A percentile compares a stretch with the other conserved stretches of the same genome.
Evolutionary conservation across 345 rosid species (phyloP).

Genomic region (Populus simonii): DNA sequence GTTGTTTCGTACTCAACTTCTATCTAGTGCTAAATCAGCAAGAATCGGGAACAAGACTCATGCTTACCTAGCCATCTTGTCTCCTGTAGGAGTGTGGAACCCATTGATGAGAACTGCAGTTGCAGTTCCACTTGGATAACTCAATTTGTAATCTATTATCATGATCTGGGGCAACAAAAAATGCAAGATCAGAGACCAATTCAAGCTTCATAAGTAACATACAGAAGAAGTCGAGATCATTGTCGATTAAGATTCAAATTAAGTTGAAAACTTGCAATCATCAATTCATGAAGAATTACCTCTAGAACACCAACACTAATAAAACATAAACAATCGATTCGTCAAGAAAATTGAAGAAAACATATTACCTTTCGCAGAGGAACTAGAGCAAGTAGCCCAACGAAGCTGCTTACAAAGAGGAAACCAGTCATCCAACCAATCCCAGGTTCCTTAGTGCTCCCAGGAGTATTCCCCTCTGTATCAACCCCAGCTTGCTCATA

Average conservation of each 20-base stretch:
- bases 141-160: slow-evolving; percentile 77
- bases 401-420: slow-evolving; percentile 69
- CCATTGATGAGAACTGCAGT: slow-evolving; percentile 87
- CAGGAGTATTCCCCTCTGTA: slow-evolving; percentile 62
- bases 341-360: not conserved
- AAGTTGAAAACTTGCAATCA: not conserved
- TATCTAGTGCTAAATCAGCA: not conserved
- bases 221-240: not conserved
- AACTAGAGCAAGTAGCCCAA: slow-evolving; percentile 77
- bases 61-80: slow-evolving; percentile 66
- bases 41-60: slow-evolving; percentile 1
- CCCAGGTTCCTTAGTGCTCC: slow-evolving; percentile 74
- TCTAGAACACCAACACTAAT: not conserved
- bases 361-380: slow-evolving; percentile 74
- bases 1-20: not conserved
- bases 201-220: slow-evolving; percentile 3
- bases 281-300: not conserved
- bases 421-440: slow-evolving; percentile 88
- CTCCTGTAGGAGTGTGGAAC: slow-evolving; percentile 77
- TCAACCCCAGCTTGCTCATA: slow-evolving; percentile 64
- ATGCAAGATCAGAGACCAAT: slow-evolving; percentile 3
- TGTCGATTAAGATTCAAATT: not conserved
- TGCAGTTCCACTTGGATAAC: slow-evolving; percentile 93
- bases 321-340: not conserved
- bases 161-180: slow-evolving; percentile 52